Base-by-base conservation (phyloP, 305 asterid species). In the Fraxinus dipetala region DNA sequence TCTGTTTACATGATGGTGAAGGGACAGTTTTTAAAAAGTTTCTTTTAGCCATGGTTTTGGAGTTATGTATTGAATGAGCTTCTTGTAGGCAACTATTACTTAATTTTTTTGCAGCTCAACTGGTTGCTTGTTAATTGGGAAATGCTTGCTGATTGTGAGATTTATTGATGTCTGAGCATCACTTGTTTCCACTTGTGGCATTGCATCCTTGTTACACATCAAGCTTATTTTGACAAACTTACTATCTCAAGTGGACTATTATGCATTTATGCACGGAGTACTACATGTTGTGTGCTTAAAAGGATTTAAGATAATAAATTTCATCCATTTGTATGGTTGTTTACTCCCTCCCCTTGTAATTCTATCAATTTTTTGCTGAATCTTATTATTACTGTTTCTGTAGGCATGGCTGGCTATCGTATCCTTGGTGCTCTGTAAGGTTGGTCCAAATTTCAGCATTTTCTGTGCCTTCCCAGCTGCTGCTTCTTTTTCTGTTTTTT, bases 351-450 rank as follows among this genome's bases (percentile, higher is more conserved):
- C 32, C 35, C 70, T 78, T 54, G 14, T 78, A 59, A 51, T 16
- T 83, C 28, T 34, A 24, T 43, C 63, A 3, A 36, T 67, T 28
- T 22, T 65, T 22, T 74, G 38, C 75, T 20, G 38, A 67, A 74
- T 82, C 40, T 81, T 34, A 79, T 87, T 76, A 79, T 81, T 72
- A 28, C 28, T 30, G 48, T 78, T 65, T 79, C 80, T 84, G 87
- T 93, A 96, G 99, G 98, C 98, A 69, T 96, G 98, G 98, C 86
- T 96, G 73, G 89, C 90, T 36, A 87, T 95, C 83, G 89, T 93
- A 88, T 89, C 97, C 63, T 83, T 96, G 92, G 95, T 93, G 38
- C 91, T 93, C 40, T 94, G 97, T 84, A 96, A 96, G 99, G 99
- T 96, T 89, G 78, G 93, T 80, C 78, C 67, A 36, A 83, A 77